Evolutionary conservation across 768 basidiomycete genomes (phyloP).

Genomic region (Phaeolepiota aurea): DNA sequence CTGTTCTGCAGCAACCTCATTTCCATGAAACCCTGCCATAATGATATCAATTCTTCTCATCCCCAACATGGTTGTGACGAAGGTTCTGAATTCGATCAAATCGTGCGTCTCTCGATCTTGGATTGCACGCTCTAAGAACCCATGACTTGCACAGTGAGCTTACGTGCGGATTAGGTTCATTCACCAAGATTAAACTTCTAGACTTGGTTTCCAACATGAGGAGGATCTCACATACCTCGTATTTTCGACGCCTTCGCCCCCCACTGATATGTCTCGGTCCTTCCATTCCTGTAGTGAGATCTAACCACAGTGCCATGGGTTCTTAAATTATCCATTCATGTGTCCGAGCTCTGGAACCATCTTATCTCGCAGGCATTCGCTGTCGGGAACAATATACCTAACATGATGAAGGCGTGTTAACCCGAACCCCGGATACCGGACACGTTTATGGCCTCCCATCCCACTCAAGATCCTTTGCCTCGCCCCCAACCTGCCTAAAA

Average conservation of each 20-base stretch:
- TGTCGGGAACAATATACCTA: slow-evolving; percentile 46
- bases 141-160: slow-evolving; percentile 5
- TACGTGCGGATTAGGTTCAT: slow-evolving; percentile 20
- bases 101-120: background rate
- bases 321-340: background rate
- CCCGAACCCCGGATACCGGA: slow-evolving; percentile 57
- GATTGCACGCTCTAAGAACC: background rate
- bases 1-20: background rate
- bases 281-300: background rate
- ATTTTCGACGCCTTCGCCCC: too few species aligned
- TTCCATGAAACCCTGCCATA: slow-evolving; percentile 3
- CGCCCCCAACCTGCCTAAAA: slow-evolving; percentile 51
- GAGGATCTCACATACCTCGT: too few species aligned
- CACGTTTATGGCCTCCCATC: slow-evolving; percentile 48
- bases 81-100: background rate
- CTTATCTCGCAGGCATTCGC: slow-evolving; percentile 50
- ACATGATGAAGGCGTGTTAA: slow-evolving; percentile 64
- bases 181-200: slow-evolving; percentile 34
- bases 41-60: slow-evolving; percentile 1
- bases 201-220: slow-evolving; percentile 18
- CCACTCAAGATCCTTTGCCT: slow-evolving; percentile 33
- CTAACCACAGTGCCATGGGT: background rate
- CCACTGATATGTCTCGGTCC: slow-evolving; percentile 4
- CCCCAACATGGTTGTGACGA: background rate
- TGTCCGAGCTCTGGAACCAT: slow-evolving; percentile 19